phyloP scores from a whole-genome alignment of 148 eudicot genomes.

The Fallopia convolvulus region DNA sequence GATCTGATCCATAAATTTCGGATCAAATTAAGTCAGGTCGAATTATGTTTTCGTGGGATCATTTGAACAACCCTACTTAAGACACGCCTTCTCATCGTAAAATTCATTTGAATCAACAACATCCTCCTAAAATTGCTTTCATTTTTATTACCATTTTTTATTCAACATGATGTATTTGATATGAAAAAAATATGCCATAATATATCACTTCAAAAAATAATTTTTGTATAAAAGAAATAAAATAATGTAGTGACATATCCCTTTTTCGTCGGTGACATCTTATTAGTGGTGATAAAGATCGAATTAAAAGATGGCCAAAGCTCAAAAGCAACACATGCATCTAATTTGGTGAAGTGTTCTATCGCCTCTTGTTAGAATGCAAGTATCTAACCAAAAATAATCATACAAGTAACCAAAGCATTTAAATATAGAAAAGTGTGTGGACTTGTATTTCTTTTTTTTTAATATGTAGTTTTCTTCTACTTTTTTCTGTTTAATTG shows the following conservation, averaged over 20 bases:
- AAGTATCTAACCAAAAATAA: background rate
- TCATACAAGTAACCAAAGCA: background rate
- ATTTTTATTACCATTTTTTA: background rate
- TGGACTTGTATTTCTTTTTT: background rate
- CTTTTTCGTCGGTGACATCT: slow-evolving; percentile 5
- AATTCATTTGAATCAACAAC: background rate
- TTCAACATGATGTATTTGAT: background rate
- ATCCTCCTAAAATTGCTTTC: background rate
- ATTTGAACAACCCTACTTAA: too few relatives aligned
- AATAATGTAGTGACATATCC: background rate
- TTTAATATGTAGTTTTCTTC: background rate
- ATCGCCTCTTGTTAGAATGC: slow-evolving; percentile 5
- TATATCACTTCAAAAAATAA: background rate
- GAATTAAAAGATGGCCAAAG: background rate
- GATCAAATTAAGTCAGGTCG: too few relatives aligned
- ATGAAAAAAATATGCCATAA: background rate
- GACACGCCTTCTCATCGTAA: too few relatives aligned
- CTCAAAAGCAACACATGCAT: background rate
- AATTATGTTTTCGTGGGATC: too few relatives aligned
- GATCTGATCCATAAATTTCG: too few relatives aligned
- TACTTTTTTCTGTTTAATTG: background rate
- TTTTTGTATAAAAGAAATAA: background rate
- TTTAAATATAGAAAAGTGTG: background rate
- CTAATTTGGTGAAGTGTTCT: background rate
- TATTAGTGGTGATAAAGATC: slow-evolving; percentile 1